Evolutionary conservation across 495 filamentous ascomycete genomes (phyloP).

Genomic region (Geoglossum glabrum): DNA sequence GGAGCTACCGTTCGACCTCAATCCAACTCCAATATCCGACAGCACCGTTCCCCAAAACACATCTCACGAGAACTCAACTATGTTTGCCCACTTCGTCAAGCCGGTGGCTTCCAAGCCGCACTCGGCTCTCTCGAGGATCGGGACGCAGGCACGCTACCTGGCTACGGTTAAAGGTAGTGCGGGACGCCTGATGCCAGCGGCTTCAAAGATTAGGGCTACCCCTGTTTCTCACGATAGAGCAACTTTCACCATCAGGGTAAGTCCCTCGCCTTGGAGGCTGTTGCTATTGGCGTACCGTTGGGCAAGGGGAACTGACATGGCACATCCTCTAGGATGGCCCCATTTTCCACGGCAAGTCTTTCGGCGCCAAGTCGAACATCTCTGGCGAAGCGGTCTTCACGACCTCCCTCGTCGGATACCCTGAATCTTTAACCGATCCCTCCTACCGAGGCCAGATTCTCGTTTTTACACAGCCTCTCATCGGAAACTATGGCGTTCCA

Average conservation of each 20-base stretch:
- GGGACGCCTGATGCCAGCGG: conserved; percentile 32
- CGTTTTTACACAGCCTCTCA: conserved; percentile 95
- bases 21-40: conserved; percentile 8
- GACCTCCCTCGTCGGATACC: conserved; percentile 82
- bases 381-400: conserved; percentile 92
- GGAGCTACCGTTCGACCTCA: conserved; percentile 11
- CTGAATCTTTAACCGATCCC: conserved; percentile 94
- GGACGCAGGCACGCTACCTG: conserved; percentile 36
- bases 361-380: conserved; percentile 78
- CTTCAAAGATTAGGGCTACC: conserved; percentile 25
- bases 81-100: conserved; percentile 50
- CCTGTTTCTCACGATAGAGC: conserved; percentile 50
- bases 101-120: conserved; percentile 29
- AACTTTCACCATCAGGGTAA: conserved; percentile 81
- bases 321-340: conserved; percentile 46
- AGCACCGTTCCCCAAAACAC: conserved; percentile 3
- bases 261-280: conserved; percentile 11
- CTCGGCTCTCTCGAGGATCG: conserved; percentile 29
- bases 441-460: conserved; percentile 97
- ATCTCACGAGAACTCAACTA: conserved; percentile 13
- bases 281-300: conserved; percentile 3
- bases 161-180: conserved; percentile 50
- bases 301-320: conserved; percentile 6
- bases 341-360: conserved; percentile 83
- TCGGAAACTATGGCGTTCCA: conserved; percentile 95